Evolutionary conservation across 2,329 filamentous ascomycete species (phyloP).

Genomic region (Talaromyces sp.): DNA sequence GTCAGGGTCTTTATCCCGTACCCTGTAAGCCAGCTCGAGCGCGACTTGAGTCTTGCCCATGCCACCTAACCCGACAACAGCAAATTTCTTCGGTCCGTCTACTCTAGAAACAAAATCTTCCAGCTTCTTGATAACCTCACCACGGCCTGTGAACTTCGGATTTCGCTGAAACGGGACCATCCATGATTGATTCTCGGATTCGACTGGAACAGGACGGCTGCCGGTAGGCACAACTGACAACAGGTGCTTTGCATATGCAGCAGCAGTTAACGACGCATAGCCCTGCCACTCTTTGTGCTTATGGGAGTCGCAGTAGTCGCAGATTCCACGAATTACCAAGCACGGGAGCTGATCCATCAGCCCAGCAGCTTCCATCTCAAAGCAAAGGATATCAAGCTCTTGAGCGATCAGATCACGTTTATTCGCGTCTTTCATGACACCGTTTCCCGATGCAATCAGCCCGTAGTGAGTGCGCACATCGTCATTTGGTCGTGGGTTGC

Average conservation of each 20-base stretch:
- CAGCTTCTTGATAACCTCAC: background rate
- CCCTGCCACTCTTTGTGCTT: background rate
- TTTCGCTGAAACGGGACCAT: slow-evolving; percentile 17
- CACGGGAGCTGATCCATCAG: background rate
- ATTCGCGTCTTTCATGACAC: slow-evolving; percentile 18
- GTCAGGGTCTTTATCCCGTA: slow-evolving; percentile 6
- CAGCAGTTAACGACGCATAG: background rate
- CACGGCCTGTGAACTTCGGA: background rate
- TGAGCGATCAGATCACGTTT: background rate
- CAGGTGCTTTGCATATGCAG: background rate
- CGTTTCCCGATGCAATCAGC: slow-evolving; percentile 28
- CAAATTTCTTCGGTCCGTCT: background rate
- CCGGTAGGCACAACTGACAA: background rate
- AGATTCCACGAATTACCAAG: background rate
- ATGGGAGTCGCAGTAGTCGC: background rate
- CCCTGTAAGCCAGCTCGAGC: background rate
- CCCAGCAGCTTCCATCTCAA: background rate
- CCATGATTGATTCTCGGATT: slow-evolving; percentile 15
- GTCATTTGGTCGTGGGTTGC: slow-evolving; percentile 18
- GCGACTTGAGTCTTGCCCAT: slow-evolving; percentile 17
- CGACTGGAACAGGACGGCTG: background rate
- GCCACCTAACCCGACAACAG: background rate
- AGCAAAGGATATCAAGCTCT: background rate
- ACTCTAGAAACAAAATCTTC: background rate
- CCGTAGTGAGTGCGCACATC: slow-evolving; percentile 25